Evolutionary conservation across 108 stramenopile genomes (phyloP).

Genomic region (Discostella stelligeroides): DNA sequence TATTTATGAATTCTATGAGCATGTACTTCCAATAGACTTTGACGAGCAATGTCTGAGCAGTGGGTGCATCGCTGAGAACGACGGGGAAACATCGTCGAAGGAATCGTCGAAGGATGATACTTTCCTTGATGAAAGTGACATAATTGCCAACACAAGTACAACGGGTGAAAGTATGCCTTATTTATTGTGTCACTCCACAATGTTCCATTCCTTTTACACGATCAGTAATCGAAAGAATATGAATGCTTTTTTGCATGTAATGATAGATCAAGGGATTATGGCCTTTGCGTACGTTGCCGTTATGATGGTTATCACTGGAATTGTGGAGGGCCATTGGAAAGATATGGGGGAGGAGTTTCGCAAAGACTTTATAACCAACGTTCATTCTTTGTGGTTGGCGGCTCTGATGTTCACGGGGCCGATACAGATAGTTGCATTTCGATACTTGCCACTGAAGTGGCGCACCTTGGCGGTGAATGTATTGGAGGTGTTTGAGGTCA

Average conservation of each 20-base stretch:
- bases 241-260: slow-evolving; percentile 31
- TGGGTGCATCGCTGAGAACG: no score
- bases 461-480: no score
- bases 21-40: no score
- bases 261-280: slow-evolving; percentile 36
- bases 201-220: slow-evolving; percentile 8
- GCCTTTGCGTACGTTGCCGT: slow-evolving; percentile 30
- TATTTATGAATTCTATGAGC: slow-evolving; percentile 5
- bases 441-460: no score
- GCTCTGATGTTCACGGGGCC: no score
- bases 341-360: slow-evolving; percentile 21
- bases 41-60: no score
- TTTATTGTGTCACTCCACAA: slow-evolving; percentile 5
- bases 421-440: slow-evolving; percentile 31
- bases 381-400: slow-evolving; percentile 26
- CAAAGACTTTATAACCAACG: slow-evolving; percentile 22
- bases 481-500: no score
- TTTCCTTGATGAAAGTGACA: no score
- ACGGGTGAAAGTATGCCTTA: no score
- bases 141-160: no score
- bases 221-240: slow-evolving; percentile 15
- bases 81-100: no score
- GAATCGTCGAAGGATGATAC: no score
- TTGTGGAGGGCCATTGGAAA: slow-evolving; percentile 32
- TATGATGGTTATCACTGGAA: slow-evolving; percentile 28